A percentile compares a stretch with the other conserved stretches of the same genome.
Evolutionary conservation across 495 filamentous ascomycete species (phyloP).

Genomic region (Astrothelium subdiscretum): DNA sequence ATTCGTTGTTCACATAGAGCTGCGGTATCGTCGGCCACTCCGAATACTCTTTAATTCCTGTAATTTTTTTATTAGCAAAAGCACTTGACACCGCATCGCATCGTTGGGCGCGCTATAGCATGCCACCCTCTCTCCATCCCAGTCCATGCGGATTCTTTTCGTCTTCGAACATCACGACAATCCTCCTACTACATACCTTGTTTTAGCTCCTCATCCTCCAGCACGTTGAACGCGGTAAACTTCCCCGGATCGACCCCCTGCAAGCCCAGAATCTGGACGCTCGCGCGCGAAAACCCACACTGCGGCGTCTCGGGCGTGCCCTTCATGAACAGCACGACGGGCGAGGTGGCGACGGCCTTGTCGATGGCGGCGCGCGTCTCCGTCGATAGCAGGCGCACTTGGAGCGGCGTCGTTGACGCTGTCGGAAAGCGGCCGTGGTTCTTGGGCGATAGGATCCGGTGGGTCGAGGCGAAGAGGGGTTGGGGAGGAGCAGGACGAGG

Average conservation of each 20-base stretch:
- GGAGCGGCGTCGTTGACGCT: slow-evolving; percentile 22
- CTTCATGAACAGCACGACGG: slow-evolving; percentile 98
- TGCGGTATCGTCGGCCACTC: slow-evolving; percentile 99
- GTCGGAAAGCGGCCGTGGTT: slow-evolving; percentile 20
- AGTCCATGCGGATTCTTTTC: too few species aligned
- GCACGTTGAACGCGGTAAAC: slow-evolving; percentile 91
- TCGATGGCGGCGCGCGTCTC: slow-evolving; percentile 72
- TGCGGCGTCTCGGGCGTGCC: slow-evolving; percentile 95
- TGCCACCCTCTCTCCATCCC: too few species aligned
- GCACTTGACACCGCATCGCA: too few species aligned
- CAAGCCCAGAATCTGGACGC: slow-evolving; percentile 83
- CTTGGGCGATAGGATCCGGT: neutral
- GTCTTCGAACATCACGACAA: neutral
- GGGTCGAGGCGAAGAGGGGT: slow-evolving; percentile 13
- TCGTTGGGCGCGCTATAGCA: too few species aligned
- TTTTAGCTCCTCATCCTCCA: slow-evolving; percentile 80
- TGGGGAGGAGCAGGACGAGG: slow-evolving; percentile 13
- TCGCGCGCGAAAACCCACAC: slow-evolving; percentile 92
- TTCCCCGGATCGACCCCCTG: slow-evolving; percentile 95
- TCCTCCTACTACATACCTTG: slow-evolving; percentile 48
- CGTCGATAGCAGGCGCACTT: slow-evolving; percentile 59
- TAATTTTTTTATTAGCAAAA: slow-evolving; percentile 4
- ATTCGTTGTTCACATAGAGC: slow-evolving; percentile 88
- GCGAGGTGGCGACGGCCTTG: slow-evolving; percentile 69
- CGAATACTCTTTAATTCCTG: slow-evolving; percentile 96